Conservation (phyloP, 1,139 yeast species). For the Geotrichum phurueaensis region DNA sequence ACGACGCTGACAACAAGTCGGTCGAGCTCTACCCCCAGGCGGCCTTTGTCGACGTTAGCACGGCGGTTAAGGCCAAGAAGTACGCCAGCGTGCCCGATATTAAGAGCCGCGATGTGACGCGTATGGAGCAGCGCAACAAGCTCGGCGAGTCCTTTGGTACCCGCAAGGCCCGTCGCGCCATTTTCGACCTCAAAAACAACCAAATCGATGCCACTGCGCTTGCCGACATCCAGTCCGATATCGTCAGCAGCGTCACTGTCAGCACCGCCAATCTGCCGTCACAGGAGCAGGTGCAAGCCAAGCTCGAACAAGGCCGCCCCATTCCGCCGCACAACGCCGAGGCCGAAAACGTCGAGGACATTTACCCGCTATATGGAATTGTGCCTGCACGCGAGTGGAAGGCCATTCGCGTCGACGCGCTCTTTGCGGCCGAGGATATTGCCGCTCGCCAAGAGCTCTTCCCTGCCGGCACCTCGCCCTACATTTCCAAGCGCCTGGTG, state of each 20-base stretch:
- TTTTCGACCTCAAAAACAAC: conserved; percentile 72
- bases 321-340: conserved; percentile 71
- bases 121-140: conserved; percentile 60
- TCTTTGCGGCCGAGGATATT: conserved; percentile 47
- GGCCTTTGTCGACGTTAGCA: conserved; percentile 48
- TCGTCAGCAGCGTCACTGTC: conserved; percentile 70
- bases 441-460: conserved; percentile 50
- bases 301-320: conserved; percentile 63
- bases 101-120: conserved; percentile 38
- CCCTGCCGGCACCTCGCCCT: conserved; percentile 50
- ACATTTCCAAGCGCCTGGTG: conserved; percentile 47
- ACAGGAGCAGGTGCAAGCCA: conserved; percentile 49
- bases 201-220: conserved; percentile 78
- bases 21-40: conserved; percentile 54
- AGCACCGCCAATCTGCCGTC: conserved; percentile 72
- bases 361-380: conserved; percentile 67
- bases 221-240: conserved; percentile 68
- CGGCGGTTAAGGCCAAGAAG: conserved; percentile 38
- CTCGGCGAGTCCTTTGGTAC: conserved; percentile 97
- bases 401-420: conserved; percentile 54
- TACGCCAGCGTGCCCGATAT: conserved; percentile 55
- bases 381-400: conserved; percentile 63
- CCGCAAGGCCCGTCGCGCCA: conserved; percentile 88
- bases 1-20: conserved; percentile 54
- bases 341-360: conserved; percentile 75